Base-by-base conservation (phyloP, 495 filamentous ascomycete genomes). In the Xylaria bambusicola region DNA sequence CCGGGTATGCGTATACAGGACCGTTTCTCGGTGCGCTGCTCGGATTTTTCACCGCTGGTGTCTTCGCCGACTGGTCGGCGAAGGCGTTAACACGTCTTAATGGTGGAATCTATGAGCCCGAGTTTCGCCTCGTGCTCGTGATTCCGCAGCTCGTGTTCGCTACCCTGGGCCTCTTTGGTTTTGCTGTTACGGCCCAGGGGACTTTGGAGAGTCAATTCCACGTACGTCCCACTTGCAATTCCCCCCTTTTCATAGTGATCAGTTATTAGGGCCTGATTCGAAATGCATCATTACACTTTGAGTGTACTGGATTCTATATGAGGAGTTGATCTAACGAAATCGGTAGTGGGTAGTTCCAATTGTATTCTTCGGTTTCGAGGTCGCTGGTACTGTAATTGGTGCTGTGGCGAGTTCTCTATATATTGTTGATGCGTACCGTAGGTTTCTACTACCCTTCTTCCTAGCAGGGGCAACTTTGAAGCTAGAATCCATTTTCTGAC, bases 391-490 rank as follows among this genome's bases (percentile, higher is more conserved):
- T 89, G 90, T 97, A 1, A 82, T 95, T 62, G 93, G 93, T 2
- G 92, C 93, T 0, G 91, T 96, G 6, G 85, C 88, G 0, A 88
- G 86, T 51, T 87, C 90, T 1, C 71, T 97, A n/a, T 97, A 97
- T 64, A 89, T 97, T 64, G 91, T 96, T 0, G 93, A 97, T 76
- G 93, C 93, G 1, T 92, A 97, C 73, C 87, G 92, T 89, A 74
- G 77, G 88, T 47, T 24, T 7, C 10, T 33, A 4, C 60, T 24
- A n/a, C 52, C 21, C 41, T 10, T 41, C 26, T 20, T 45, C 13
- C 9, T 29, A 20, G 2, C n/a, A 45, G 6, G 0, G 31, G 27
- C 23, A n/a, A 17, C 35, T 26, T 26, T 9, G 10, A 47, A 26
- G n/a, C 21, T 0, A 56, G 20, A 17, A 21, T 17, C n/a, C 24